Evolutionary conservation across 208 protist genomes (phyloP), one percentile per base, ranked within the genome.

Genomic region (Balamuthia mandrillaris): DNA sequence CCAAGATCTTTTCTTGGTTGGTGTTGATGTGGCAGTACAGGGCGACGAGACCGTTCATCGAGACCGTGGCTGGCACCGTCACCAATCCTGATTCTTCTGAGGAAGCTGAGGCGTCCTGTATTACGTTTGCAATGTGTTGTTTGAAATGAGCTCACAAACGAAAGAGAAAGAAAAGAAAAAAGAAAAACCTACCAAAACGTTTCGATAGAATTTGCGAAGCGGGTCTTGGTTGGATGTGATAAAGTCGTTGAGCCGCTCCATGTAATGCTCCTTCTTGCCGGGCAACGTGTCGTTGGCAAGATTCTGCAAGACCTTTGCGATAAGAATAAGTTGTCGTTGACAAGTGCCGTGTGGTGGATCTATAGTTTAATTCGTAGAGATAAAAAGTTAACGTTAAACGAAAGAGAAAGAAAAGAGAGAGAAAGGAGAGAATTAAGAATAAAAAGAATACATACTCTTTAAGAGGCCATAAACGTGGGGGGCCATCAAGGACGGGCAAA

Each of bases 221-320:
- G 41, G 9, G 41, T 35, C 39, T 31, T 74, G 44, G 41, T 90
- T 90, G 33, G 56, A 47, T 0, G 37, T 29, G 54, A 90, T 89
- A 31, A 89, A 90, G 18, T 56, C 54, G 44, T 84, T 84, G 27
- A 84, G 56, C 44, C 66, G 61, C 54, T 84, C 77, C 77, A 84
- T 84, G 77, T 84, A 84, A 5, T 84, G 52, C 45, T 84, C 78
- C 44, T 84, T 84, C 1, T 31, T 47, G 6, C 78, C 78, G 27
- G 78, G 78, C 21, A 84, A 1, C 0, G 78, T 84, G 61, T 74
- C 41, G 33, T 84, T 84, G 47, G 78, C 78, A 49, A 84, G 78
- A 12, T 84, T 84, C 37, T 84, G 78, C 1, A 84, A 42, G 3
- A 72, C 61, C 35, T 84, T 84, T 3, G 78, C 21, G n/a, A 83